phyloP scores from a whole-genome alignment of 2,329 filamentous ascomycete genomes.

The Rosellinia necatrix region DNA sequence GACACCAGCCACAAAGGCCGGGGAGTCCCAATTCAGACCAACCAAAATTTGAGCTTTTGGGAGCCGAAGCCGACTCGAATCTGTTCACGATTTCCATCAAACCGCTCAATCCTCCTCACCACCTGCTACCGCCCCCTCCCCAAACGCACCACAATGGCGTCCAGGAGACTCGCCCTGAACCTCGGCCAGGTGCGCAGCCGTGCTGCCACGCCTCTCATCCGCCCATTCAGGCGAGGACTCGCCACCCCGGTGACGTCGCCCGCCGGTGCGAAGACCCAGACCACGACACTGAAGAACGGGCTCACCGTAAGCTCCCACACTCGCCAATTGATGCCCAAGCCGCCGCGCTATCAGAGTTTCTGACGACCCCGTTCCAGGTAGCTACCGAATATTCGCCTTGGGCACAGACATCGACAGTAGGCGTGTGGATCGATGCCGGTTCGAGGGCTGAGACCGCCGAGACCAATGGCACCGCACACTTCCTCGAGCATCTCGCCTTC shows the following conservation, averaged over 20 bases:
- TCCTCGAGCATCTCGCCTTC: constrained; percentile 99
- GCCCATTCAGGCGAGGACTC: constrained; percentile 81
- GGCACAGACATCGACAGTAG: constrained; percentile 97
- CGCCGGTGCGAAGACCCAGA: constrained; percentile 81
- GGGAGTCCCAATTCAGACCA: constrained; percentile 35
- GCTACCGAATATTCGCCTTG: constrained; percentile 97
- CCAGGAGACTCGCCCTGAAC: constrained; percentile 94
- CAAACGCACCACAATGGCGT: constrained; percentile 73
- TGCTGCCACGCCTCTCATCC: constrained; percentile 78
- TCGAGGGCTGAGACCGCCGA: constrained; percentile 97
- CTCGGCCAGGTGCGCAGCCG: constrained; percentile 89
- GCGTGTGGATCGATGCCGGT: constrained; percentile 99
- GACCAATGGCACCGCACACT: constrained; percentile 99
- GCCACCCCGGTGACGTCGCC: constrained; percentile 75
- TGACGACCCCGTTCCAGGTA: constrained; percentile 63
- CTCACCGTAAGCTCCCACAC: constrained; percentile 73
- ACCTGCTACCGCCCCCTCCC: constrained; percentile 48
- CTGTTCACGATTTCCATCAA: constrained; percentile 49
- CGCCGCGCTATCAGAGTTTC: constrained; percentile 2
- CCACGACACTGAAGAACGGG: constrained; percentile 95
- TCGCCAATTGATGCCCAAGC: constrained; percentile 35
- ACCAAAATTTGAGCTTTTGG: constrained; percentile 39
- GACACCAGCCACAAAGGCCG: constrained; percentile 23
- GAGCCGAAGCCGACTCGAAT: constrained; percentile 37
- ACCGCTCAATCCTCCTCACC: constrained; percentile 56